Evolutionary conservation across 2,329 filamentous ascomycete species (phyloP).

Genomic region (Xylaria digitata): DNA sequence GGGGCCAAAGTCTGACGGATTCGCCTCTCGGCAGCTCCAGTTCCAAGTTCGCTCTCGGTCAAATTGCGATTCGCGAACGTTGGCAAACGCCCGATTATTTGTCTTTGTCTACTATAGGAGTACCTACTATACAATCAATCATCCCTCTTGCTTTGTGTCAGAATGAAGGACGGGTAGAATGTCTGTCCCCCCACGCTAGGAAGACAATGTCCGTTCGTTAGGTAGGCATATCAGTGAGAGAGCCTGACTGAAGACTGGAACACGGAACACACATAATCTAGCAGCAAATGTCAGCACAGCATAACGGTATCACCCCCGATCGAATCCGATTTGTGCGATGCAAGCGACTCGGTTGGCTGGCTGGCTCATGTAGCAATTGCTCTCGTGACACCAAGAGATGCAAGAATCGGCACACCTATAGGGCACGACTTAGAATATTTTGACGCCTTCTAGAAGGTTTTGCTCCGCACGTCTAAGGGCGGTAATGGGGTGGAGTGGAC

Average conservation of each 20-base stretch:
- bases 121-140: slow-evolving; percentile 1
- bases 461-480: slow-evolving; percentile 20
- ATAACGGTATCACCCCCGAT: slow-evolving; percentile 13
- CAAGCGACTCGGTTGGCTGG: slow-evolving; percentile 19
- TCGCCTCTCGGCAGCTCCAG: neutral
- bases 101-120: neutral
- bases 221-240: slow-evolving; percentile 1
- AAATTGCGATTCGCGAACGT: slow-evolving; percentile 28
- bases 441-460: slow-evolving; percentile 35
- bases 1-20: slow-evolving; percentile 3
- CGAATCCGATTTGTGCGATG: slow-evolving; percentile 32
- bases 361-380: slow-evolving; percentile 19
- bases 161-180: neutral
- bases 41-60: slow-evolving; percentile 25
- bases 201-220: neutral
- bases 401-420: slow-evolving; percentile 18
- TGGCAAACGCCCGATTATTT: slow-evolving; percentile 20
- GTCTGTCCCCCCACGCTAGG: slow-evolving; percentile 6
- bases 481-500: neutral
- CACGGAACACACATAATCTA: slow-evolving; percentile 10
- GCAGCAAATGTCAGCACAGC: slow-evolving; percentile 23
- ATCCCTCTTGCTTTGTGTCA: neutral
- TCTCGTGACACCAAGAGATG: slow-evolving; percentile 29
- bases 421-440: slow-evolving; percentile 9
- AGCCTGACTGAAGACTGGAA: neutral